Evolutionary conservation across 257 asterid genomes (phyloP).

Genomic region (Mentha longifolia): DNA sequence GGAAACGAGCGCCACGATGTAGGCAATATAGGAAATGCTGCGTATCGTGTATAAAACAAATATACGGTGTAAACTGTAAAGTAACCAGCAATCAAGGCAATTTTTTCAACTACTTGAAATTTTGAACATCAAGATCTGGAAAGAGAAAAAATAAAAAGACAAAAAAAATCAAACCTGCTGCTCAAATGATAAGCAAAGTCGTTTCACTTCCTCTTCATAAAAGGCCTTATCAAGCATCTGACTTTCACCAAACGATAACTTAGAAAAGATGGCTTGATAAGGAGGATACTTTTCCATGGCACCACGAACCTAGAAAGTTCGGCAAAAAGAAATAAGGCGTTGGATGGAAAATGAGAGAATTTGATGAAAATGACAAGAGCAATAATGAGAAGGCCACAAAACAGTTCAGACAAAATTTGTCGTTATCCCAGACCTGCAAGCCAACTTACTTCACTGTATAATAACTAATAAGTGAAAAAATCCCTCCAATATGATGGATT

Average conservation of each 20-base stretch:
- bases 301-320: conserved; percentile 71
- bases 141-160: background rate
- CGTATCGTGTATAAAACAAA: background rate
- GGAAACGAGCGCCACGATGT: no score
- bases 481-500: background rate
- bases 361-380: background rate
- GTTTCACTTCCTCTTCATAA: conserved; percentile 94
- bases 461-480: background rate
- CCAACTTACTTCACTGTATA: background rate
- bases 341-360: conserved; percentile 12
- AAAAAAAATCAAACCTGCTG: conserved; percentile 73
- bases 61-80: background rate
- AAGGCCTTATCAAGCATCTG: conserved; percentile 98
- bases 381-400: background rate
- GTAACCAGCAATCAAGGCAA: background rate
- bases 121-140: background rate
- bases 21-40: no score
- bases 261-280: conserved; percentile 77
- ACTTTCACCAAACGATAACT: conserved; percentile 93
- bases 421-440: background rate
- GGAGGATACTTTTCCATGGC: conserved; percentile 94
- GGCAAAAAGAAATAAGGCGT: conserved; percentile 20
- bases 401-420: conserved; percentile 18
- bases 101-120: background rate
- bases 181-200: conserved; percentile 90